Base-by-base conservation (phyloP, 108 stramenopile species). In the Chaetoceros tenuissimus region DNA sequence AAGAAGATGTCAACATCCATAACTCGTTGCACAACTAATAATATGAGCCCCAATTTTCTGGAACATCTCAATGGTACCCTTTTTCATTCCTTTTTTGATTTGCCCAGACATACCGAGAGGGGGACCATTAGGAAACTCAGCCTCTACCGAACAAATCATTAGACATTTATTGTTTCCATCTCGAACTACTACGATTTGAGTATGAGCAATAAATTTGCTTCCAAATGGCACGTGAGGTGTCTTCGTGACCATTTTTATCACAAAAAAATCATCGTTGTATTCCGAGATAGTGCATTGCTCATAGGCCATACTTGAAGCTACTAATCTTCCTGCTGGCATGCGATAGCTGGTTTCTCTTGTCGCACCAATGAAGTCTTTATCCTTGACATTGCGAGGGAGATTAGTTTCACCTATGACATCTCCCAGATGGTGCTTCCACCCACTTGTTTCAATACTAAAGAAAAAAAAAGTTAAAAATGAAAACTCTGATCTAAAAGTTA, bases 151-250 rank as follows among this genome's bases (percentile, higher is more conserved):
- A 51, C 82, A 85, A 7, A 73, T 66, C 68, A 89, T 31, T 59
- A 64, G 64, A 56, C 81, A 85, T 34, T 68, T 73, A 49, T 85
- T 71, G 43, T 72, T 74, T 22, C 88, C 88, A 24, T 70, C 79
- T 49, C 85, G 85, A 22, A 80, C 67, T 28, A 89, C 63, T 10
- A 81, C 57, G 53, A 77, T 76, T 48, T 85, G 81, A n/a, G 88
- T 89, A 77, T 79, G 77, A 31, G 82, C 73, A 0, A 83, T 48
- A 47, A 89, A 89, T 8, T 78, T 84, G 18, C 56, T 67, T 16
- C 88, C 88, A 59, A 78, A 88, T 8, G 84, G 84, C 5, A 84
- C 88, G 23, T 85, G 84, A 8, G 88, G 88, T 2, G 73, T 89
- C n/a, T 65, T 53, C 3, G 88, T 82, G 46, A 70, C 74, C 55